Evolutionary conservation across 2,329 filamentous ascomycete species (phyloP), one percentile per base, ranked within the genome.

Genomic region (Mycogone perniciosa): DNA sequence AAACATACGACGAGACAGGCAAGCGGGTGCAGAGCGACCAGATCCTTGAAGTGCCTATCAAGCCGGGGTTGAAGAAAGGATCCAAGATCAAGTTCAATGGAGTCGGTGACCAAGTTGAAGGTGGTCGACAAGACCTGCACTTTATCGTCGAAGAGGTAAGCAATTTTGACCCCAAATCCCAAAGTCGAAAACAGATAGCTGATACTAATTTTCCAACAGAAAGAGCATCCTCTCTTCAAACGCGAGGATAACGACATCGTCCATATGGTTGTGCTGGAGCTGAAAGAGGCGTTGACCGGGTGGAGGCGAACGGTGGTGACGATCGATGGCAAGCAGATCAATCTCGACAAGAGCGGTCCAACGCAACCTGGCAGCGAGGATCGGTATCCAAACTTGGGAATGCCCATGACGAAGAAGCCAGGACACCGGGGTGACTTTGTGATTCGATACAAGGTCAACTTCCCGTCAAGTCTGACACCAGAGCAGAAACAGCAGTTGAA

Each of bases 21-120:
- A 96, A 95, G 75, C 84, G 90, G 60, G 88, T 82, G 40, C 86
- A 85, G 3, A 88, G 91, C 54, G 93, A 99, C 61, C 88, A 91
- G 63, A 89, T 96, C 13, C 74, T 99, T 31, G 90, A 95, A 64
- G 92, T 97, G 47, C 89, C 90, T 43, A 96, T 99, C 72, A 97
- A 96, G 73, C 85, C 89, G 5, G 93, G 93, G 53, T 73, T 97
- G 70, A 96, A 97, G 73, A 91, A 95, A 61, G 93, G 93, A 31
- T 95, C 89, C 64, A 99, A 97, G 77, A 96, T 99, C 71, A 96
- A 96, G 72, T 99, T 96, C 66, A 88, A 88, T 64, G 90, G 92
- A 39, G 91, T 99, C n/a, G 93, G 93, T 8, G 93, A 99, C 69
- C 91, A 97, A 67, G 90, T 96, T 55, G 93, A 97, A 64, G 93